Conservation (phyloP, 345 rosid genomes). For the Eucalyptus shirleyi region DNA sequence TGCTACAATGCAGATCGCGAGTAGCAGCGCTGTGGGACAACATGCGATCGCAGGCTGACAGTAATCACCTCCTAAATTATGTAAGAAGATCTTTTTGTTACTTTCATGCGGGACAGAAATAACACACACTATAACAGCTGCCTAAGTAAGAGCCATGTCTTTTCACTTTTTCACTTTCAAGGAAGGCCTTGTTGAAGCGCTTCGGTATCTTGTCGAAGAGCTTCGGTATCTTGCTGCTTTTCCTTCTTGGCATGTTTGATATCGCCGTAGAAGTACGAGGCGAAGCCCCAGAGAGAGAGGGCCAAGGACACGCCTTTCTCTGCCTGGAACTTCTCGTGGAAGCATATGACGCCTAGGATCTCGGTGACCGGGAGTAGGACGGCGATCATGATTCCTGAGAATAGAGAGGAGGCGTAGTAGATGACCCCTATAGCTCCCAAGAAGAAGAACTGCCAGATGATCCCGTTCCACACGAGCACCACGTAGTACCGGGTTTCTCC, state of each 20-base stretch:
- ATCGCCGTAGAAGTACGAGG: slow-evolving; percentile 68
- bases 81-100: neutral
- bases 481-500: slow-evolving; percentile 48
- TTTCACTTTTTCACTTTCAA: neutral
- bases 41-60: neutral
- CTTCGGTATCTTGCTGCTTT: neutral
- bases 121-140: neutral
- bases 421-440: slow-evolving; percentile 59
- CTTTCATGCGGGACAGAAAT: neutral
- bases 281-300: slow-evolving; percentile 65
- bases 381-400: slow-evolving; percentile 42
- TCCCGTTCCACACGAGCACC: slow-evolving; percentile 22
- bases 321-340: slow-evolving; percentile 43
- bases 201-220: neutral
- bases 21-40: neutral
- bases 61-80: neutral
- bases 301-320: slow-evolving; percentile 63
- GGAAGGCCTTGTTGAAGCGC: neutral
- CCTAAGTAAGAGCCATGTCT: neutral
- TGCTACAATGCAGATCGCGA: neutral
- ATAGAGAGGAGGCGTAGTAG: slow-evolving; percentile 47
- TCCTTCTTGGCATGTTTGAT: slow-evolving; percentile 15
- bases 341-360: slow-evolving; percentile 56
- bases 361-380: slow-evolving; percentile 49
- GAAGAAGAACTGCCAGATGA: slow-evolving; percentile 53